Base-by-base conservation (phyloP, 208 protist species). In the Wallacemonas rigidus region DNA sequence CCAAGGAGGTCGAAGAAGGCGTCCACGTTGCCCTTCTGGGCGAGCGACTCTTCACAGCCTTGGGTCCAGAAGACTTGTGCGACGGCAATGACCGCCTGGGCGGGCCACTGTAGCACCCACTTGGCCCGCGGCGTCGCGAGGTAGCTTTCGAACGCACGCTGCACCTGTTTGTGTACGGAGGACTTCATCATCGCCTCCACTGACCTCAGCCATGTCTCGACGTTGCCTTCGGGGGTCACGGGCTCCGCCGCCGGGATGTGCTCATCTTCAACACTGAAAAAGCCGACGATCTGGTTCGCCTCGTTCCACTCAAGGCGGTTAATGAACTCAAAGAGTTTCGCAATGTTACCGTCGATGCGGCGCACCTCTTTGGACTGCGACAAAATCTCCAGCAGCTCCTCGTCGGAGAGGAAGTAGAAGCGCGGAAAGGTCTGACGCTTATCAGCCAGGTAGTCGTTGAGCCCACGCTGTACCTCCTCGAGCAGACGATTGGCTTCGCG, bases 371-470 rank as follows among this genome's bases (percentile, higher is more conserved):
- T 97, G 17, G 96, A 95, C 80, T 99, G 93, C 3, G 97, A 98
- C 61, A 99, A 84, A 70, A 99, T 99, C 78, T 98, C 92, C 1
- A 98, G 78, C 67, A 98, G 88, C 67, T 97, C 91, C 81, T 98
- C 91, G 80, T 98, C 94, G 40, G 92, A 98, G 12, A 98, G 73
- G 43, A 97, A 98, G 77, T 97, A 98, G 74, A 98, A 98, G 67
- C 95, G 82, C 15, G 96, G 94, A 71, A 99, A 99, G 36, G 86
- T 84, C 73, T 97, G 90, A 7, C 97, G 89, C 85, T 99, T 99
- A 53, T 98, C 98, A 36, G 95, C 89, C 17, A 99, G 87, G 82
- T 99, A 99, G 79, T 99, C 97, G 77, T 98, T 97, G 7, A 99
- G 90, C 17, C 96, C 95, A 74, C 98, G 98, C 76, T 99, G 97